phyloP scores from a whole-genome alignment of 805 yeast genomes.

The Cyberlindnera mississippiensis region DNA sequence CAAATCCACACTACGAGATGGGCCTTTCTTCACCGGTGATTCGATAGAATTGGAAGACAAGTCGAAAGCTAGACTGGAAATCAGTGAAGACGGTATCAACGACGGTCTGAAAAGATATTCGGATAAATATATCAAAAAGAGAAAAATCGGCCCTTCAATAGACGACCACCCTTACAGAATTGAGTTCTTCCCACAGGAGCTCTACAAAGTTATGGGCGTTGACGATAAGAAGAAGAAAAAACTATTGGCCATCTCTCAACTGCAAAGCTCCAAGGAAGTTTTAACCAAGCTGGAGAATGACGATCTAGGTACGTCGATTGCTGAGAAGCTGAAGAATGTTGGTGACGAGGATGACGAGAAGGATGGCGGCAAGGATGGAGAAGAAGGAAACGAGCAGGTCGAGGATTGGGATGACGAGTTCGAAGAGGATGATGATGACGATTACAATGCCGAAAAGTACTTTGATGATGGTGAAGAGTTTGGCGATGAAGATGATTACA shows the following conservation, averaged over 20 bases:
- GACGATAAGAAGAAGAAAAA: slow-evolving; percentile 49
- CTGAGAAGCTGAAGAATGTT: slow-evolving; percentile 45
- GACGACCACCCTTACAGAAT: slow-evolving; percentile 74
- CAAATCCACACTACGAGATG: slow-evolving; percentile 50
- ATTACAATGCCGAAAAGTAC: slow-evolving; percentile 59
- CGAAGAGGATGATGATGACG: slow-evolving; percentile 61
- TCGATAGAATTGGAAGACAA: slow-evolving; percentile 30
- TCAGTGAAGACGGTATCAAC: slow-evolving; percentile 39
- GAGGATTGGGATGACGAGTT: slow-evolving; percentile 52
- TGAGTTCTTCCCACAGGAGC: slow-evolving; percentile 73
- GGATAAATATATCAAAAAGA: slow-evolving; percentile 69
- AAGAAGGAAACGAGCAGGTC: slow-evolving; percentile 30
- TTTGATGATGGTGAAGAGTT: slow-evolving; percentile 57
- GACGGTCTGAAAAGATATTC: slow-evolving; percentile 83
- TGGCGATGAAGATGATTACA: slow-evolving; percentile 46
- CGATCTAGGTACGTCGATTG: slow-evolving; percentile 30
- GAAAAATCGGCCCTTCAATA: slow-evolving; percentile 65
- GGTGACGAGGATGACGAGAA: slow-evolving; percentile 47
- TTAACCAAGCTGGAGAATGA: slow-evolving; percentile 24
- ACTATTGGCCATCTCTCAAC: slow-evolving; percentile 38
- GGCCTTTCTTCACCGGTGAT: slow-evolving; percentile 65
- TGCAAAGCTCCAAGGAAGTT: slow-evolving; percentile 27
- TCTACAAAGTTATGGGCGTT: slow-evolving; percentile 67
- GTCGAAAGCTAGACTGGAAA: slow-evolving; percentile 25
- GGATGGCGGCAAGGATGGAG: too few relatives aligned